Evolutionary conservation across 1,284 basidiomycete species (phyloP).

Genomic region (Puccinia sorghi): DNA sequence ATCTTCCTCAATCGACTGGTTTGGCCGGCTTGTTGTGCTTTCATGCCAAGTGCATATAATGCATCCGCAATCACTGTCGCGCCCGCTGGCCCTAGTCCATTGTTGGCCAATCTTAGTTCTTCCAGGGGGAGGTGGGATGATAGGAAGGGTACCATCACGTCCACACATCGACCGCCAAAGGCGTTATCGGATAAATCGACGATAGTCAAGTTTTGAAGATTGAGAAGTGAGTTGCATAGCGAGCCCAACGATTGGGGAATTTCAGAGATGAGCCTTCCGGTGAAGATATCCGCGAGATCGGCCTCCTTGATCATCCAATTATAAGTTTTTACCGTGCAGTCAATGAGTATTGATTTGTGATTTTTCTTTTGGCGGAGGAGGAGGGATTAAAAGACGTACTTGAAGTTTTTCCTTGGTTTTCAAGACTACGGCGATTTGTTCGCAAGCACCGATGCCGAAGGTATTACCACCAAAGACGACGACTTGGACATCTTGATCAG

Average conservation of each 20-base stretch:
- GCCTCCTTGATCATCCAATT: constrained; percentile 68
- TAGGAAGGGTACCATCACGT: constrained; percentile 84
- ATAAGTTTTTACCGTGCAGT: not conserved
- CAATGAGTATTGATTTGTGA: constrained; percentile 33
- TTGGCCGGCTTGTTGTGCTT: constrained; percentile 69
- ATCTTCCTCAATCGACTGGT: constrained; percentile 73
- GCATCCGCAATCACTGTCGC: constrained; percentile 84
- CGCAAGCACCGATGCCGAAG: constrained; percentile 87
- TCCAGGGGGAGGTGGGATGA: constrained; percentile 72
- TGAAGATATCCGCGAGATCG: constrained; percentile 97
- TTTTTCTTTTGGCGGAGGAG: not conserved
- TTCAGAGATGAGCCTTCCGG: constrained; percentile 90
- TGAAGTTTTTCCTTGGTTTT: constrained; percentile 71
- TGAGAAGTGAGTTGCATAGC: constrained; percentile 81
- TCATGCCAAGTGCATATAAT: constrained; percentile 72
- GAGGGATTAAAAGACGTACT: constrained; percentile 61
- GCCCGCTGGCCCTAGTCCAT: constrained; percentile 90
- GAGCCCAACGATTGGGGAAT: constrained; percentile 87
- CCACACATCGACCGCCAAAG: constrained; percentile 91
- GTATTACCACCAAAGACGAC: constrained; percentile 94
- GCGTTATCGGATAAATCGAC: constrained; percentile 94
- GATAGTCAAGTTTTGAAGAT: constrained; percentile 77
- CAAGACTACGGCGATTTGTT: constrained; percentile 79
- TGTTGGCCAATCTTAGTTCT: constrained; percentile 90
- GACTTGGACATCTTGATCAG: constrained; percentile 71